Percentiles rank a stretch among this genome's conserved stretches.
These are phyloP conservation scores for Pyricularia grisea DNA, from an alignment of 2,329 filamentous ascomycete genomes.

Conservation along the genomic window DNA sequence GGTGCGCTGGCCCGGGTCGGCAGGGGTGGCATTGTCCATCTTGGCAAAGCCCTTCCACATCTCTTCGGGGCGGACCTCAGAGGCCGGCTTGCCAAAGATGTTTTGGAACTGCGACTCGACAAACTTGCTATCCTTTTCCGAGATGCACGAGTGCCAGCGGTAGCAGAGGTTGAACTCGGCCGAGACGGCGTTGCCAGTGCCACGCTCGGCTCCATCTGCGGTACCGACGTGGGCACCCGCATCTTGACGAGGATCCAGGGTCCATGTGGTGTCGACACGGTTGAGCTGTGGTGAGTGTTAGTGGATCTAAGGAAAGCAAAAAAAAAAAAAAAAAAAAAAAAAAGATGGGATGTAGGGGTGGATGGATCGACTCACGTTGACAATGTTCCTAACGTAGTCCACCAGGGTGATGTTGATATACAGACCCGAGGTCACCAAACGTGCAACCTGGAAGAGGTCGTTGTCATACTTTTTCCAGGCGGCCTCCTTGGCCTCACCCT, in stretches of 20 bases:
- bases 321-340: background rate
- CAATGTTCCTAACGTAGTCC: conserved; percentile 71
- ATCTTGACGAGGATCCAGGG: conserved; percentile 65
- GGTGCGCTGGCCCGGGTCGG: conserved; percentile 58
- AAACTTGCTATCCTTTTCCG: conserved; percentile 69
- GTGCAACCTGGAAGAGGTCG: conserved; percentile 69
- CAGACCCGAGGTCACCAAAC: conserved; percentile 63
- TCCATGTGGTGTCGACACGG: conserved; percentile 67
- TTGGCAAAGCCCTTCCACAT: conserved; percentile 54
- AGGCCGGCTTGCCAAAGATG: conserved; percentile 50
- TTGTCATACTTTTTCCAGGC: conserved; percentile 65
- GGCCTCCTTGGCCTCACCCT: conserved; percentile 36
- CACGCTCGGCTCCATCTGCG: conserved; percentile 52
- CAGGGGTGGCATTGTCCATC: conserved; percentile 49
- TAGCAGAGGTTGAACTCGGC: conserved; percentile 87
- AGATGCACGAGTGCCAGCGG: conserved; percentile 77
- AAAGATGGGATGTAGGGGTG: background rate
- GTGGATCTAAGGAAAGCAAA: background rate
- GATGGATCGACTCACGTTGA: conserved; percentile 34
- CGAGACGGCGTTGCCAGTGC: conserved; percentile 73
- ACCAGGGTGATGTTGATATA: conserved; percentile 72
- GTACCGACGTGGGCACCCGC: conserved; percentile 48
- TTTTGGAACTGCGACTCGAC: conserved; percentile 58
- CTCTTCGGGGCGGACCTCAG: conserved; percentile 47
- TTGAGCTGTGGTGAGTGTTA: conserved; percentile 34